A percentile compares a stretch with the other conserved stretches of the same genome.
These are phyloP conservation scores for Backusella tarrabulga DNA, from an alignment of 192 early-diverging fungal genomes.

Conservation along the genomic window DNA sequence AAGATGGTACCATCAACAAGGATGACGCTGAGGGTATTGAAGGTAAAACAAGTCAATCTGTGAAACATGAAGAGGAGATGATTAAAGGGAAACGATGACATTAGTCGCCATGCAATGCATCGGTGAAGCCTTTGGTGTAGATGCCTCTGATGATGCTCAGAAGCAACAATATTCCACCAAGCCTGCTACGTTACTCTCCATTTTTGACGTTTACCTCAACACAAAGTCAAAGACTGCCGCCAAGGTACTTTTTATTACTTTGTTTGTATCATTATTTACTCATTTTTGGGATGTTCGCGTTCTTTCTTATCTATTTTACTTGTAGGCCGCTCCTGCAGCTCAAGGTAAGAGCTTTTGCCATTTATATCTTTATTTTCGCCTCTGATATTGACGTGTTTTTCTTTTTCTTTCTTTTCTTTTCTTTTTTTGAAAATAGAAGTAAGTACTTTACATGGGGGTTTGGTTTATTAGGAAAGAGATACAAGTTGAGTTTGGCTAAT, in stretches of 20 bases:
- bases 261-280: background rate
- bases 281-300: background rate
- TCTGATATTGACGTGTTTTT: slow-evolving; percentile 3
- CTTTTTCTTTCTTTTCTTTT: background rate
- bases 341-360: slow-evolving; percentile 21
- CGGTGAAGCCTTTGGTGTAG: slow-evolving; percentile 89
- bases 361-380: background rate
- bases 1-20: slow-evolving; percentile 65
- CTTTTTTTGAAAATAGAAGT: slow-evolving; percentile 13
- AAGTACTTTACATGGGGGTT: background rate
- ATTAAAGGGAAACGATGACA: too few relatives aligned
- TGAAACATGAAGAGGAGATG: background rate
- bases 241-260: slow-evolving; percentile 5
- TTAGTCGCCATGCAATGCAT: slow-evolving; percentile 92
- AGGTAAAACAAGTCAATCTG: slow-evolving; percentile 39
- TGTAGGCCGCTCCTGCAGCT: slow-evolving; percentile 18
- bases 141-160: slow-evolving; percentile 67
- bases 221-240: slow-evolving; percentile 55
- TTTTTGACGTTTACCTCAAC: slow-evolving; percentile 90
- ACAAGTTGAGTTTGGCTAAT: too few relatives aligned
- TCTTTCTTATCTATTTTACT: background rate
- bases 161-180: slow-evolving; percentile 76
- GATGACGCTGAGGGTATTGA: slow-evolving; percentile 84
- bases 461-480: background rate
- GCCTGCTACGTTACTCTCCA: slow-evolving; percentile 74